Percentiles rank a stretch among this genome's conserved stretches.
Evolutionary conservation across 2,329 filamentous ascomycete species (phyloP).

Genomic region (Cladosporium sp.): DNA sequence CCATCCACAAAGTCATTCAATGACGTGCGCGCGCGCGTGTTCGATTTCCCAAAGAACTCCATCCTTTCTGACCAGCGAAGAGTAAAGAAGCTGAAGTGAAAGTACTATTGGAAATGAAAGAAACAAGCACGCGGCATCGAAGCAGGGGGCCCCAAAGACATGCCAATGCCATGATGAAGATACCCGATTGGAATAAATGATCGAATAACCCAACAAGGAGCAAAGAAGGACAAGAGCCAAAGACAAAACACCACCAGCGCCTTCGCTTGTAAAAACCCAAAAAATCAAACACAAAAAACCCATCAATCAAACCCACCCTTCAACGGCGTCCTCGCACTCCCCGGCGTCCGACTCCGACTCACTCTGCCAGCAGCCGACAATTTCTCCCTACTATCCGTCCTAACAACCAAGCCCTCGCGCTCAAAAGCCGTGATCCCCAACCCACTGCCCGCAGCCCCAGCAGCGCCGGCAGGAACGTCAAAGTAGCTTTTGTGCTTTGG

Average conservation of each 20-base stretch:
- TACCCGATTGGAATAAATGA: no score
- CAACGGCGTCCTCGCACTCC: slow-evolving; percentile 5
- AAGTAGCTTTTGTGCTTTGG: slow-evolving; percentile 36
- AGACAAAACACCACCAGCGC: slow-evolving; percentile 6
- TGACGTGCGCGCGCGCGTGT: no score
- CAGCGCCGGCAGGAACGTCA: slow-evolving; percentile 37
- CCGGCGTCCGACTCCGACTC: slow-evolving; percentile 5
- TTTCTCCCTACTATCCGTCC: slow-evolving; percentile 78
- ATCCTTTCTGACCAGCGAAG: no score
- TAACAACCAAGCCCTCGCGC: slow-evolving; percentile 67
- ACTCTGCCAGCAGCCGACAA: slow-evolving; percentile 19
- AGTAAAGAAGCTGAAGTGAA: no score
- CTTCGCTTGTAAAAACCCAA: slow-evolving; percentile 1
- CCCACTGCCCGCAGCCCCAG: slow-evolving; percentile 17
- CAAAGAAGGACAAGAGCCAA: neutral
- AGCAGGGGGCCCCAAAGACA: no score
- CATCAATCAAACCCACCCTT: slow-evolving; percentile 2
- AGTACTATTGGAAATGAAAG: no score
- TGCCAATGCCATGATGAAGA: no score
- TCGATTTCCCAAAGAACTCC: no score
- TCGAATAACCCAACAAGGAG: neutral
- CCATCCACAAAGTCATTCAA: no score
- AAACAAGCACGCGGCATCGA: no score
- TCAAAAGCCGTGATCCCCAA: slow-evolving; percentile 44
- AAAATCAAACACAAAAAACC: neutral